phyloP scores from a whole-genome alignment of 345 rosid genomes.

The Moricandia arvensis region DNA sequence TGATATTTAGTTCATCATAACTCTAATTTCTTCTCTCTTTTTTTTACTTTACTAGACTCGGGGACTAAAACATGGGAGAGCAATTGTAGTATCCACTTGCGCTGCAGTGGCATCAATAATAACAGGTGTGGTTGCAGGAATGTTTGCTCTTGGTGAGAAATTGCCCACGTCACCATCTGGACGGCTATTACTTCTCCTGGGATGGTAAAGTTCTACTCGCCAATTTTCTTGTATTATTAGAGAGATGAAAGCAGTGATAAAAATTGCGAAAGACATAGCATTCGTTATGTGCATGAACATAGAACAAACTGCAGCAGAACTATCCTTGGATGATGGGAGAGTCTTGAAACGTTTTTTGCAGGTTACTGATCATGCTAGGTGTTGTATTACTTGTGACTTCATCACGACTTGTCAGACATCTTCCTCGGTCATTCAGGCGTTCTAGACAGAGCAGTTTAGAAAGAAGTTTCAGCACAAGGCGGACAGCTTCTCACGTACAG shows the following conservation, averaged over 20 bases:
- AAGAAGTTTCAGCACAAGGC: conserved; percentile 45
- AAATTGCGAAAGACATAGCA: neutral
- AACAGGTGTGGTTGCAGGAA: conserved; percentile 95
- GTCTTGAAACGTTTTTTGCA: conserved; percentile 32
- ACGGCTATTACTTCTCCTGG: conserved; percentile 68
- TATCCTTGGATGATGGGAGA: neutral
- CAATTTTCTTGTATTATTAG: neutral
- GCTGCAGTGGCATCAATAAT: conserved; percentile 96
- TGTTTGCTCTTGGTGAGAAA: conserved; percentile 85
- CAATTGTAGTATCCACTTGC: conserved; percentile 89
- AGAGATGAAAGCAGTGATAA: neutral
- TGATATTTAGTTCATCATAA: neutral
- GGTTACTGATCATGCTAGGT: conserved; percentile 73
- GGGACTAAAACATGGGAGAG: conserved; percentile 95
- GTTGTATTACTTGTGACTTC: conserved; percentile 79
- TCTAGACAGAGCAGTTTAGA: conserved; percentile 36
- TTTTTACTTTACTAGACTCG: conserved; percentile 58
- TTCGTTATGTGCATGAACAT: conserved; percentile 1
- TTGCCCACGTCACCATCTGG: conserved; percentile 81
- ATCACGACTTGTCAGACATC: conserved; percentile 55
- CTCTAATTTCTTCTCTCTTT: neutral
- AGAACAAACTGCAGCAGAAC: neutral
- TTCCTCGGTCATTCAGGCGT: conserved; percentile 46
- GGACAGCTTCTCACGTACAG: conserved; percentile 42
- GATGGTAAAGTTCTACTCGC: conserved; percentile 56